Base-by-base conservation (phyloP, 306 rosid species). In the Purshia tridentata region DNA sequence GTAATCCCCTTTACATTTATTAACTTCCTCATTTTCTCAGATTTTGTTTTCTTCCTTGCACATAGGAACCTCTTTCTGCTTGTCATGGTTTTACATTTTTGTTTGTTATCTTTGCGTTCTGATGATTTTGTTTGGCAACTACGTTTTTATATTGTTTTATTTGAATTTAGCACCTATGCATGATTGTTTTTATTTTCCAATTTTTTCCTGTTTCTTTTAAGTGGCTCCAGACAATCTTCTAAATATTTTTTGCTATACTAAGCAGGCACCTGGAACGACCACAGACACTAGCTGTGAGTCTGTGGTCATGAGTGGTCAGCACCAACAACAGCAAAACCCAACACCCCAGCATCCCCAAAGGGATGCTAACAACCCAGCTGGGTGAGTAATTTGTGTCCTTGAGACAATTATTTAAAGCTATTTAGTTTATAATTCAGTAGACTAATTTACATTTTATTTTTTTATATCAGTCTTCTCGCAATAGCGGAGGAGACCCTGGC, bases 401-500 rank as follows among this genome's bases (percentile, higher is more conserved):
- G 4, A 29, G 4, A 55, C 48, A 14, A 14, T 20, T 29, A 13
- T 40, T 56, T 44, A 14, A 23, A 71, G 66, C 23, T 22, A 9
- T 0, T 42, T 55, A 0, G 29, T 45, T 56, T 55, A 9, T 20
- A 16, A 56, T 42, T 8, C 8, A 20, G 66, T 5, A 56, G 44
- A 15, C 37, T 57, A 47, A 60, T 12, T 22, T 22, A 56, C 8
- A 0, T 18, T 23, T 2, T 40, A 20, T 6, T 3, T 20, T 48
- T 56, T 11, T 57, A 6, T 11, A 12, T 5, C 69, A 91, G 98
- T 88, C 98, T 94, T 78, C 96, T 91, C 45, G 95, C 97, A 9
- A 79, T 94, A 19, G 98, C 98, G 1, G 97, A 94, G 94, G 98
- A 89, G 96, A 91, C 98, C 98, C 86, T 94, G 94, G 98, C 98